Base-by-base conservation (phyloP, 208 protist genomes). In the Wallacemonas sp. region DNA sequence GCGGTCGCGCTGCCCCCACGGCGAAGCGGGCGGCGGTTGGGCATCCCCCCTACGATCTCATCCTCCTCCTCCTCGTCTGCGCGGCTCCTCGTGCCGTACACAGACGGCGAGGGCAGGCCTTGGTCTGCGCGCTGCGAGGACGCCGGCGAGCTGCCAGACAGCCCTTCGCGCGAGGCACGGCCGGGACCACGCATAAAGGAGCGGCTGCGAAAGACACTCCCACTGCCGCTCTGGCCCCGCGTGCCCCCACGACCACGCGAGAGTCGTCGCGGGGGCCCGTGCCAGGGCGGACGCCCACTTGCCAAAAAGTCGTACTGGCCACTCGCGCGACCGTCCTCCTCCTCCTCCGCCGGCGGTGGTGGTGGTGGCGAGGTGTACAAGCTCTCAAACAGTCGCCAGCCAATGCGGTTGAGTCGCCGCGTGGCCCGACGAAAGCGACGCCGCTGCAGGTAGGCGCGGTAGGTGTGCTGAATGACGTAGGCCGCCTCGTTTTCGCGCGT, bases 391-490 rank as follows among this genome's bases (percentile, higher is more conserved):
- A 59, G 8, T 2, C 3, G 31, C 52, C 52, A 59, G 18, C 52
- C 52, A 41, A 59, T 59, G 32, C 32, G 52, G 20, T 59, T 59
- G 8, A 83, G 41, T 20, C 65, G 61, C 0, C 57, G 67, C 26
- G 75, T 85, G 41, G 67, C 79, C 8, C 65, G 61, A 12, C 39
- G 52, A 61, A 68, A 84, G 20, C 45, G 67, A 33, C 77, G 86
- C 2, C 73, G 67, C 28, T 65, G 31, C 28, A 31, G 59, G 36
- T 79, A 81, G 3, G 54, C 38, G 20, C 79, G 74, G 62, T 71
- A 94, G 32, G 67, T 74, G 36, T 83, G 67, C 65, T 94, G 89
- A 64, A 94, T 89, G 23, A 92, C 64, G 20, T 72, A 79, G 1
- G 85, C 89, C 0, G 89, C 82, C 54, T 79, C 69, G 3, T 92